Conservation (phyloP, 345 rosid genomes). For the Heritiera fomes region DNA sequence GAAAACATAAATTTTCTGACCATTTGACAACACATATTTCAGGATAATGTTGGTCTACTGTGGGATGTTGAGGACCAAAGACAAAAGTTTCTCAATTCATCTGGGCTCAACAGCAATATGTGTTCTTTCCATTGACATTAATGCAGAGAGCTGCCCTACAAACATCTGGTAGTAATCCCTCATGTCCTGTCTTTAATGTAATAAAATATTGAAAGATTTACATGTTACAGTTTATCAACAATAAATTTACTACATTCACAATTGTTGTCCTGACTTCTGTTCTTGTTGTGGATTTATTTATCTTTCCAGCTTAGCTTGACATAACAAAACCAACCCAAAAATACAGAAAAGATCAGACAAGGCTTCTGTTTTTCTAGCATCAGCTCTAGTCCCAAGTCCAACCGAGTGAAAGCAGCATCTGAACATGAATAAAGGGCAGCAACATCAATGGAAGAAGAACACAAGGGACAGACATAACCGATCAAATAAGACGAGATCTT, state of each 20-base stretch:
- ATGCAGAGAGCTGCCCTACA: not conserved
- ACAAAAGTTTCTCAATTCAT: slow-evolving; percentile 46
- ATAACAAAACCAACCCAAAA: too few species aligned
- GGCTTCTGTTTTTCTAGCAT: slow-evolving; percentile 4
- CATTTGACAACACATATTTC: slow-evolving; percentile 1
- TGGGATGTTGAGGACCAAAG: slow-evolving; percentile 60
- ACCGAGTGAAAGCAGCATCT: slow-evolving; percentile 28
- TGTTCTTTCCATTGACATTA: slow-evolving; percentile 33
- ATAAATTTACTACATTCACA: not conserved
- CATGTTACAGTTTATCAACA: not conserved
- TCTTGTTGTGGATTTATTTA: not conserved
- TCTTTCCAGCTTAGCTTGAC: not conserved
- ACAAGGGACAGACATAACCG: slow-evolving; percentile 31
- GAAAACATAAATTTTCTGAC: not conserved
- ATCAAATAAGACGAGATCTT: slow-evolving; percentile 48
- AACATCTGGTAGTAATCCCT: not conserved
- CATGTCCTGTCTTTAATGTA: slow-evolving; percentile 6
- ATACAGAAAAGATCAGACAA: slow-evolving; percentile 17
- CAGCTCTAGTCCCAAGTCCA: slow-evolving; percentile 20
- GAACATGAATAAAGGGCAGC: slow-evolving; percentile 42
- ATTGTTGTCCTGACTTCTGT: not conserved
- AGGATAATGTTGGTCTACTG: slow-evolving; percentile 23
- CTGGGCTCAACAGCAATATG: slow-evolving; percentile 53
- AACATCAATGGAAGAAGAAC: slow-evolving; percentile 38
- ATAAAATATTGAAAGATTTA: not conserved